Evolutionary conservation across 169 alveolate genomes (phyloP).

Genomic region (Eimeria necatrix): DNA sequence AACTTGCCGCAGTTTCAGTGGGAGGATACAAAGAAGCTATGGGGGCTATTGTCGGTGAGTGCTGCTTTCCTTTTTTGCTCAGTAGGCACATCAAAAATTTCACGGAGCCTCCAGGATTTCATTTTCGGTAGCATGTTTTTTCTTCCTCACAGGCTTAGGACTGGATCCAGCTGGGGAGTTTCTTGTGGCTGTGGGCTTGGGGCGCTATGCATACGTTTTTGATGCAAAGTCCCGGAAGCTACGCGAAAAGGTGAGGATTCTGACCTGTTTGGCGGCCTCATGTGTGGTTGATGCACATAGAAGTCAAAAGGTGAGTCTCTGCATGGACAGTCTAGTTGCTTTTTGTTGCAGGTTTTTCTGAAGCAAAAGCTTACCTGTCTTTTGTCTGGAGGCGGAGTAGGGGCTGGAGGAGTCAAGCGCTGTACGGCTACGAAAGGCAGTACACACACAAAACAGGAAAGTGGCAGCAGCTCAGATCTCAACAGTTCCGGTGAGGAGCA

Average conservation of each 20-base stretch:
- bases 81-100: not conserved
- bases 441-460: not conserved
- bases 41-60: conserved; percentile 78
- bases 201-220: conserved; percentile 71
- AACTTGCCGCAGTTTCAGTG: conserved; percentile 68
- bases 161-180: conserved; percentile 46
- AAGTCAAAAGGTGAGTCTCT: not conserved
- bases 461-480: not conserved
- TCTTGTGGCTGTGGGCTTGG: conserved; percentile 76
- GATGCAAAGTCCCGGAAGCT: conserved; percentile 68
- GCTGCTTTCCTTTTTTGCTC: not conserved
- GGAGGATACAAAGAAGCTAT: conserved; percentile 78
- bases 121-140: not conserved
- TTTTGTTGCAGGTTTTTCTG: conserved; percentile 68
- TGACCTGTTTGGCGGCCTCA: not conserved
- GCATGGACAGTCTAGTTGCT: not conserved
- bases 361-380: conserved; percentile 74
- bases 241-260: conserved; percentile 20
- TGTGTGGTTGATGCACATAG: not conserved
- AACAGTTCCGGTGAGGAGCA: conserved; percentile 8
- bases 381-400: conserved; percentile 42
- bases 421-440: not conserved
- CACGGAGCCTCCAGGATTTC: not conserved
- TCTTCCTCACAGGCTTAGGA: conserved; percentile 26
- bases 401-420: conserved; percentile 38